Evolutionary conservation across 2,329 filamentous ascomycete genomes (phyloP), one percentile per base, ranked within the genome.

Genomic region (Colletotrichum sublineola): DNA sequence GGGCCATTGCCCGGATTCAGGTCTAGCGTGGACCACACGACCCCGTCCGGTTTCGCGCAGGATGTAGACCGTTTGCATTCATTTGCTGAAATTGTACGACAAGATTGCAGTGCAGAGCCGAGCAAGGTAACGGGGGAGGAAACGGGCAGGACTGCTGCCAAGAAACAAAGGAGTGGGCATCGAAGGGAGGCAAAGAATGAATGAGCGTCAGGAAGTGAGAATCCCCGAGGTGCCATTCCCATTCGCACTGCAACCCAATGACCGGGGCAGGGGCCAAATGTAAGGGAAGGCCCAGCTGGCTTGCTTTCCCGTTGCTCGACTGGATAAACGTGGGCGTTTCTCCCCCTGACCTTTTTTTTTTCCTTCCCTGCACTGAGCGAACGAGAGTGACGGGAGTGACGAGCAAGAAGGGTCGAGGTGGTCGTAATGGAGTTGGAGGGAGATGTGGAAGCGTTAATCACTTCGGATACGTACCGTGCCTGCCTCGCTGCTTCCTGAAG

Each of bases 21-120:
- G 65, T 29, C 52, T 68, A 72, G 69, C 52, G 65, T 33, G 29
- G 53, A 12, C 48, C 61, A 42, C 38, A 29, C 46, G 6, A 50
- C 33, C 50, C 7, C 29, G 14, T 29, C 53, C 40, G 46, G 38
- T 46, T 42, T 58, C 58, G 67, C 42, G 55, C 70, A 62, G 55
- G 57, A 55, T 42, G 53, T n/a, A 62, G 68, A 56, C 33, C 40
- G 50, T 57, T 71, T 63, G 68, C 63, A 33, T 67, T 63, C 68
- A 58, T 33, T 36, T 9, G 60, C 50, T 70, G 68, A 56, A 67
- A 70, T 70, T 67, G 63, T 60, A 58, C 53, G 60, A 38, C 29
- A 56, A 44, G 33, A 64, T 42, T n/a, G 62, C 62, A 53, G 62
- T 64, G 62, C 50, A 64, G 29, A 11, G 50, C 46, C 60, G 24